Conservation (phyloP, 1,139 yeast genomes). For the Yarrowia galli region DNA sequence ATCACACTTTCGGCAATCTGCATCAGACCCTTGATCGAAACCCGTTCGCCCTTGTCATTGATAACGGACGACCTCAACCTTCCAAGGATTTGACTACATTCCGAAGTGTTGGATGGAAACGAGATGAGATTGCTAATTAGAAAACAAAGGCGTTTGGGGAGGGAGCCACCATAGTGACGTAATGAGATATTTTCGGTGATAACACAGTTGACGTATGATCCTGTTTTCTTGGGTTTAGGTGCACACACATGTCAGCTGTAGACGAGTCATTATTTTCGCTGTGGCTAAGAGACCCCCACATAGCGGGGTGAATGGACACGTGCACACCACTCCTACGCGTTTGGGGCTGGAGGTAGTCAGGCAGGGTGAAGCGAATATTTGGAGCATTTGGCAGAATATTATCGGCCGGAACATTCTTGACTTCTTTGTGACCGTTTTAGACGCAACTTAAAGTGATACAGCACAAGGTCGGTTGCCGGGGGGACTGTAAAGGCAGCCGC, state of each 20-base stretch:
- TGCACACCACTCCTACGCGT: background rate
- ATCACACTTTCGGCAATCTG: conserved; percentile 76
- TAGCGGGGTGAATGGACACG: background rate
- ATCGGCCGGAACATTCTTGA: conserved; percentile 16
- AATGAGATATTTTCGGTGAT: conserved; percentile 8
- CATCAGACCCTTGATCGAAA: conserved; percentile 62
- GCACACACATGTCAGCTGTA: background rate
- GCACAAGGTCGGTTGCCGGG: conserved; percentile 21
- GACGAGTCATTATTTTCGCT: background rate
- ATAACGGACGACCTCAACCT: conserved; percentile 61
- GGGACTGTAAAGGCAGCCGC: conserved; percentile 21
- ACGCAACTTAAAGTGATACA: conserved; percentile 9
- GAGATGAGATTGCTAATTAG: conserved; percentile 55
- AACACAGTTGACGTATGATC: background rate
- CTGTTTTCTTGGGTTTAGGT: background rate
- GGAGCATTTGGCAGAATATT: conserved; percentile 13
- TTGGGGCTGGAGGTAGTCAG: background rate
- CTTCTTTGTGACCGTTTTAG: conserved; percentile 20
- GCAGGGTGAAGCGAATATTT: background rate
- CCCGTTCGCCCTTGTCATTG: conserved; percentile 66
- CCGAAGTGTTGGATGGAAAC: conserved; percentile 66
- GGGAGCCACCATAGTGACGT: background rate
- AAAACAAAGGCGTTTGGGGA: background rate
- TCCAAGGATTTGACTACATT: conserved; percentile 58
- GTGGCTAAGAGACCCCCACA: background rate